These are phyloP conservation scores for Candida oleophila DNA, from an alignment of 805 yeast species.

Conservation along the genomic window DNA sequence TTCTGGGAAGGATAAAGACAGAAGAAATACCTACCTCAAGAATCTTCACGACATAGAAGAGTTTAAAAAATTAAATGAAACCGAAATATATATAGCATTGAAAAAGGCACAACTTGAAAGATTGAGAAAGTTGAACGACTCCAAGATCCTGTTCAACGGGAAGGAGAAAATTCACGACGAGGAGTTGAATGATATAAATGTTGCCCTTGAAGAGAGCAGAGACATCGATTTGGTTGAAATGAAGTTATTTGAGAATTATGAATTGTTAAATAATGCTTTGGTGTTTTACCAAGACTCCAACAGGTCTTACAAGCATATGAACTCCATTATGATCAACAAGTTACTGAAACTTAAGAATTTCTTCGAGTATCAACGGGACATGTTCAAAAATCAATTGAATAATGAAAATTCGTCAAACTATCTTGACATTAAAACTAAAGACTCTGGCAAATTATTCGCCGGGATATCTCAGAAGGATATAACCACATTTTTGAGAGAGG, in stretches of 20 bases:
- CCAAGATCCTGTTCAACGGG: constrained; percentile 22
- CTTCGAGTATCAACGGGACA: constrained; percentile 34
- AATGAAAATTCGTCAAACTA: constrained; percentile 13
- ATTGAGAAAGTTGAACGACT: constrained; percentile 22
- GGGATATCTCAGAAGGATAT: constrained; percentile 27
- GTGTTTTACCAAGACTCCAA: constrained; percentile 38
- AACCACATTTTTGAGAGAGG: constrained; percentile 8
- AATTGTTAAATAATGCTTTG: constrained; percentile 28
- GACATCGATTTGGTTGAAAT: constrained; percentile 35
- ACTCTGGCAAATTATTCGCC: constrained; percentile 24
- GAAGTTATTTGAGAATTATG: constrained; percentile 30
- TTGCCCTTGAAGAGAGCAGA: constrained; percentile 19
- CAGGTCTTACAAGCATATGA: constrained; percentile 31
- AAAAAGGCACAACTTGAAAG: constrained; percentile 24
- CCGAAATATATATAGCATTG: constrained; percentile 18
- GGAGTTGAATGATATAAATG: constrained; percentile 22
- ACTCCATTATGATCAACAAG: constrained; percentile 28
- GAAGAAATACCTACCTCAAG: constrained; percentile 21
- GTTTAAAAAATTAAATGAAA: constrained; percentile 15
- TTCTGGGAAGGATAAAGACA: constrained; percentile 18
- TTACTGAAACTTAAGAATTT: constrained; percentile 38
- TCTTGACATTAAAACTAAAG: constrained; percentile 18
- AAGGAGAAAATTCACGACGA: constrained; percentile 20
- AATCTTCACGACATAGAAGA: constrained; percentile 17
- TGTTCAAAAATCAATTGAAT: constrained; percentile 21